These are phyloP conservation scores for Funneliformis mosseae DNA, from an alignment of 192 early-diverging fungal species.

Conservation along the genomic window DNA sequence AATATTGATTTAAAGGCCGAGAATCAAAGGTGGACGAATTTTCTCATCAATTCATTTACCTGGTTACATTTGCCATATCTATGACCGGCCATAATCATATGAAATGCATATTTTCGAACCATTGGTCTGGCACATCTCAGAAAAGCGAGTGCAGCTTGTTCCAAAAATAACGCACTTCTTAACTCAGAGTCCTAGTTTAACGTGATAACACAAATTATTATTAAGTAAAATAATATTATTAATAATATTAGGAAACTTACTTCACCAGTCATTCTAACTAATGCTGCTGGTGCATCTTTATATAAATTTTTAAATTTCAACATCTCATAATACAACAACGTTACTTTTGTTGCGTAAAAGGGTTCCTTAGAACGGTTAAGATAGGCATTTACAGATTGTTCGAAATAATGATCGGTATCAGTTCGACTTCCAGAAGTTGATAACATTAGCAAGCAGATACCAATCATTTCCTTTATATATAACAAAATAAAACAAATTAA, in stretches of 20 bases:
- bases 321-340: constrained; percentile 81
- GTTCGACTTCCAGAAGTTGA: constrained; percentile 49
- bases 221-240: neutral
- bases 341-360: constrained; percentile 71
- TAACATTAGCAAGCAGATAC: constrained; percentile 77
- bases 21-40: neutral
- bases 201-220: neutral
- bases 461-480: constrained; percentile 82
- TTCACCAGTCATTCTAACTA: constrained; percentile 76
- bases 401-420: constrained; percentile 65
- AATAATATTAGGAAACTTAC: constrained; percentile 38
- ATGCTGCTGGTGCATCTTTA: constrained; percentile 66
- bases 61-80: constrained; percentile 77
- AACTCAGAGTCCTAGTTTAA: constrained; percentile 69
- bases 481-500: neutral
- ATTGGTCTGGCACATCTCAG: constrained; percentile 65
- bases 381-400: constrained; percentile 77
- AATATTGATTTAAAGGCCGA: neutral
- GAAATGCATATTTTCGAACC: constrained; percentile 87
- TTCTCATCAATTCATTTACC: constrained; percentile 45
- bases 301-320: constrained; percentile 71
- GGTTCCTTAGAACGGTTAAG: constrained; percentile 56
- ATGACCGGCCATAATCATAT: constrained; percentile 85
- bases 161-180: constrained; percentile 77
- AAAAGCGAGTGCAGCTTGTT: constrained; percentile 88